Conservation (phyloP, 75 land plant genomes). For the Chamaecyparis obtusa region DNA sequence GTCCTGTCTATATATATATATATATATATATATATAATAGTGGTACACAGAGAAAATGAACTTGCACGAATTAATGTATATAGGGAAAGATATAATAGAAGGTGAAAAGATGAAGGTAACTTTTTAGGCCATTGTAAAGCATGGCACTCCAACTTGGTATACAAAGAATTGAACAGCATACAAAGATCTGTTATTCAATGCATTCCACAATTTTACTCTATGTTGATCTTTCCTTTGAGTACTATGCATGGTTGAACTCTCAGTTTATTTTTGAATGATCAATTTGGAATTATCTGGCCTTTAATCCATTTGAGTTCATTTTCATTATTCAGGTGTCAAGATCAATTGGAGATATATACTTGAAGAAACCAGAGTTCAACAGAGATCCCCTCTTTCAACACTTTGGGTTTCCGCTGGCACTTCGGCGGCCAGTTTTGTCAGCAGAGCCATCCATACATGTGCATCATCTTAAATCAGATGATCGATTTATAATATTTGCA, state of each 20-base stretch:
- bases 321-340: conserved; percentile 41
- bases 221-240: not conserved
- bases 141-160: too few relatives aligned
- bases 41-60: not conserved
- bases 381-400: conserved; percentile 26
- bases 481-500: conserved; percentile 50
- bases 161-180: too few relatives aligned
- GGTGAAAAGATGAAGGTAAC: too few relatives aligned
- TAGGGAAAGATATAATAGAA: not conserved
- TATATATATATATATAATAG: too few relatives aligned
- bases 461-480: conserved; percentile 21
- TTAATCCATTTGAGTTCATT: not conserved
- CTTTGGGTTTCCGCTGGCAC: conserved; percentile 26
- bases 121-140: too few relatives aligned
- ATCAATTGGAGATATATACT: conserved; percentile 55
- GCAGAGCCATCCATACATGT: conserved; percentile 49
- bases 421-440: conserved; percentile 36
- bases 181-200: too few relatives aligned
- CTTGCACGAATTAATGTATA: not conserved
- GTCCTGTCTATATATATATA: too few relatives aligned
- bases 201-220: too few relatives aligned
- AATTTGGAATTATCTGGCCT: not conserved
- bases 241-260: not conserved
- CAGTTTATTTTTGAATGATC: not conserved
- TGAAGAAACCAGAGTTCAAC: conserved; percentile 48